Percentiles rank a stretch among this genome's conserved stretches.
Evolutionary conservation across 345 rosid species (phyloP).

Genomic region (Gossypium mustelinum): DNA sequence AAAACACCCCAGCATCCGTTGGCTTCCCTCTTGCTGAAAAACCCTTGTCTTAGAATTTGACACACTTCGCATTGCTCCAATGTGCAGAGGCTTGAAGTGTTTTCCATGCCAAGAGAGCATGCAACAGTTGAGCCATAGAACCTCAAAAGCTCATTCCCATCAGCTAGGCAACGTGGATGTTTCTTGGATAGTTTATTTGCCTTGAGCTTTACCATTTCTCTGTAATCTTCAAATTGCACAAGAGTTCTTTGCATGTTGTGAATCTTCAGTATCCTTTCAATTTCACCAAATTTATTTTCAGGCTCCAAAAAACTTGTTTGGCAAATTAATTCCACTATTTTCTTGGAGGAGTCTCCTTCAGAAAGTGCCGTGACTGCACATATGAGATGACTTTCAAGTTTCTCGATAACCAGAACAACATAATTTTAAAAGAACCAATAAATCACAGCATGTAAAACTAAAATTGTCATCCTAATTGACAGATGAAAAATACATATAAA

Average conservation of each 20-base stretch:
- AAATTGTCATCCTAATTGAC: slow-evolving; percentile 1
- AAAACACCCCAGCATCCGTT: slow-evolving; percentile 35
- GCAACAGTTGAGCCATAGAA: slow-evolving; percentile 48
- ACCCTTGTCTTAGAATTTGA: slow-evolving; percentile 49
- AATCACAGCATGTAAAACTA: neutral
- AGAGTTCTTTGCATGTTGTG: slow-evolving; percentile 47
- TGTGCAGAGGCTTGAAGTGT: slow-evolving; percentile 41
- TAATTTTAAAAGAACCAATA: neutral
- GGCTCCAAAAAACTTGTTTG: slow-evolving; percentile 29
- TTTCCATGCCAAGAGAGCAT: slow-evolving; percentile 45
- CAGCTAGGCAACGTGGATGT: slow-evolving; percentile 69
- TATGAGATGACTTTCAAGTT: neutral
- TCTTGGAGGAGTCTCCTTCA: slow-evolving; percentile 65
- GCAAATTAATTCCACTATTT: slow-evolving; percentile 64
- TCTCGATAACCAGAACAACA: neutral
- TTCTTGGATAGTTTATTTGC: slow-evolving; percentile 47
- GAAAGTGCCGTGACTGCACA: slow-evolving; percentile 48
- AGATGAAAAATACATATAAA: neutral
- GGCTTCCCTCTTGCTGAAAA: slow-evolving; percentile 27
- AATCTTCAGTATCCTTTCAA: slow-evolving; percentile 47
- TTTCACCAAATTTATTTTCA: slow-evolving; percentile 12
- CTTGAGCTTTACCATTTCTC: slow-evolving; percentile 52
- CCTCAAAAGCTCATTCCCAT: slow-evolving; percentile 71
- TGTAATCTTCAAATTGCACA: slow-evolving; percentile 54
- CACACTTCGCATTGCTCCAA: slow-evolving; percentile 49